These are phyloP conservation scores for Pseudogymnoascus sp. DNA, from an alignment of 2,329 filamentous ascomycete species.

Conservation along the genomic window DNA sequence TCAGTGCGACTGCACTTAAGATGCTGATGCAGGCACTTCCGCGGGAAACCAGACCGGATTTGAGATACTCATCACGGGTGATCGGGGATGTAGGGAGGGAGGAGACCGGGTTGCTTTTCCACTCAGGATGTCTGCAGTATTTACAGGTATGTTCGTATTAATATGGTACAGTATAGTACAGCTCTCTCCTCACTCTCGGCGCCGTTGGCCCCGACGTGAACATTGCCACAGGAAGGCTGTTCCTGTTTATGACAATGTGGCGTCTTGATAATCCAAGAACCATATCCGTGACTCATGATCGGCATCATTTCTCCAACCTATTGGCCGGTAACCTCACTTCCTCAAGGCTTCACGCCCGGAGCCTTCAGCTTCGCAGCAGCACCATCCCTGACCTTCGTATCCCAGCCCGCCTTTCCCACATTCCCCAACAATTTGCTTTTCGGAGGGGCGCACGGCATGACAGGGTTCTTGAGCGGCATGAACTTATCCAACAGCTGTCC, in stretches of 20 bases:
- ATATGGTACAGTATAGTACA: conserved; percentile 6
- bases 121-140: background rate
- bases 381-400: conserved; percentile 1
- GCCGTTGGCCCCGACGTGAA: background rate
- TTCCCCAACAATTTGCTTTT: background rate
- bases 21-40: background rate
- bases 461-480: conserved; percentile 30
- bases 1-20: background rate
- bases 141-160: conserved; percentile 3
- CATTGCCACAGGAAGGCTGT: background rate
- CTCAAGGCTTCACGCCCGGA: background rate
- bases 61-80: background rate
- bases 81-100: background rate
- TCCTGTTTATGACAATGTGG: background rate
- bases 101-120: background rate
- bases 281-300: background rate
- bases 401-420: background rate
- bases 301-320: background rate
- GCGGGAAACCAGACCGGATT: background rate
- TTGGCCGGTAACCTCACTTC: background rate
- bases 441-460: conserved; percentile 23
- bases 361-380: background rate
- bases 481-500: conserved; percentile 31
- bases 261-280: background rate
- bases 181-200: background rate